phyloP scores from a whole-genome alignment of 2,329 filamentous ascomycete genomes.

The Colletotrichum australisinense region DNA sequence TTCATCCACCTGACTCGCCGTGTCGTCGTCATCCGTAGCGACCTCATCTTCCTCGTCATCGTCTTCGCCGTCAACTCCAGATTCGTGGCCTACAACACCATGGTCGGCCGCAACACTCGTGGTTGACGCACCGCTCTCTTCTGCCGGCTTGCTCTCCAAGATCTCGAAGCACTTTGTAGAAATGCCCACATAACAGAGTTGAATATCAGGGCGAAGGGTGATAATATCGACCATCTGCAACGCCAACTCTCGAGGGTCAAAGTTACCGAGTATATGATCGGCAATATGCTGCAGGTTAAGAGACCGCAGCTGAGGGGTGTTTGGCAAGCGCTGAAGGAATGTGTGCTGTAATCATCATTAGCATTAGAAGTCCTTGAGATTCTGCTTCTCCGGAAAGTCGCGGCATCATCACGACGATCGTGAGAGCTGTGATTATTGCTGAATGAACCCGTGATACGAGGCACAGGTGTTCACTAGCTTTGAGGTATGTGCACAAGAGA shows the following conservation, averaged over 20 bases:
- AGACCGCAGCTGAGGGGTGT: slow-evolving; percentile 76
- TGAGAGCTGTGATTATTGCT: neutral
- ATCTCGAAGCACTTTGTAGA: slow-evolving; percentile 86
- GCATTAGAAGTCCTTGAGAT: neutral
- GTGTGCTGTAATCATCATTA: slow-evolving; percentile 67
- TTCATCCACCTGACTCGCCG: slow-evolving; percentile 43
- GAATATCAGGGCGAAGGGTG: slow-evolving; percentile 78
- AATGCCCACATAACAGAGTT: slow-evolving; percentile 82
- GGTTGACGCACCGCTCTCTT: slow-evolving; percentile 45
- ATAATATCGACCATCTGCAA: slow-evolving; percentile 84
- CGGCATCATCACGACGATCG: neutral
- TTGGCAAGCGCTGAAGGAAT: slow-evolving; percentile 80
- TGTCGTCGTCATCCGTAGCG: slow-evolving; percentile 46
- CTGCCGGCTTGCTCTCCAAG: slow-evolving; percentile 69
- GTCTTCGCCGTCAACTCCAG: slow-evolving; percentile 46
- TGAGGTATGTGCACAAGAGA: neutral
- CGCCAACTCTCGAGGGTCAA: slow-evolving; percentile 76
- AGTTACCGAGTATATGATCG: slow-evolving; percentile 66
- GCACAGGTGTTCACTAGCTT: neutral
- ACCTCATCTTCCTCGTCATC: slow-evolving; percentile 49
- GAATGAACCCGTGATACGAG: slow-evolving; percentile 3
- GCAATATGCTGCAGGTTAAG: slow-evolving; percentile 77
- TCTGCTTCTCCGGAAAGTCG: neutral
- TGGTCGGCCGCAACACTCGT: slow-evolving; percentile 35
- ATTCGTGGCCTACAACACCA: slow-evolving; percentile 33